Conservation (phyloP, 2,329 filamentous ascomycete genomes). For the Exophiala sp. region DNA sequence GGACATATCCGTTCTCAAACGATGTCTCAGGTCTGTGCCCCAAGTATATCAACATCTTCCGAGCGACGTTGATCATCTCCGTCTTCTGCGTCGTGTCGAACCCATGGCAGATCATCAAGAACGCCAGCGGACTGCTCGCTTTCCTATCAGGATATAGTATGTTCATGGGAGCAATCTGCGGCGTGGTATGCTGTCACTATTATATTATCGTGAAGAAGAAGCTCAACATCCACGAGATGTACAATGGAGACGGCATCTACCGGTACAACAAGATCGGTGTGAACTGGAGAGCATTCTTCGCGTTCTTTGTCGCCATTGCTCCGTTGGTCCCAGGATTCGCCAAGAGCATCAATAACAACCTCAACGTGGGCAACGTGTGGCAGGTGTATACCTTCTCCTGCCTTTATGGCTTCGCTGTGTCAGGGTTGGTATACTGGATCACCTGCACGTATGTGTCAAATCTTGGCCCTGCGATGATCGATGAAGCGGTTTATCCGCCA, state of each 20-base stretch:
- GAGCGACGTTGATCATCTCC: constrained; percentile 59
- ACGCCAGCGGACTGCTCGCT: constrained; percentile 23
- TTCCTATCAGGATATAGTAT: constrained; percentile 31
- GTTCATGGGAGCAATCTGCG: constrained; percentile 43
- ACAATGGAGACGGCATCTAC: constrained; percentile 39
- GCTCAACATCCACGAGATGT: constrained; percentile 43
- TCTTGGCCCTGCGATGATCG: constrained; percentile 33
- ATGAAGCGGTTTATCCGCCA: constrained; percentile 37
- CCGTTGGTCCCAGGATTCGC: constrained; percentile 34
- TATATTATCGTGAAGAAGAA: constrained; percentile 39
- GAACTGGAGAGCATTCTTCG: constrained; percentile 34
- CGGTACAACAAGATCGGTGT: constrained; percentile 36
- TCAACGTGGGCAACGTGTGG: constrained; percentile 40
- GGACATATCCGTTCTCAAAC: constrained; percentile 64
- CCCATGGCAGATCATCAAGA: constrained; percentile 33
- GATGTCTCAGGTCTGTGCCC: constrained; percentile 79
- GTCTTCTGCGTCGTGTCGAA: constrained; percentile 38
- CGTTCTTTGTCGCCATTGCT: constrained; percentile 35
- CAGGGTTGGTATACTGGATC: constrained; percentile 37
- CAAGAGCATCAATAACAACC: constrained; percentile 36
- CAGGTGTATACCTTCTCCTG: constrained; percentile 43
- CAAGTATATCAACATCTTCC: constrained; percentile 77
- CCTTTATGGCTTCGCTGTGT: constrained; percentile 40
- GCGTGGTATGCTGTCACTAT: constrained; percentile 43
- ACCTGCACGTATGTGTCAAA: constrained; percentile 41